Percentiles rank a stretch among this genome's conserved stretches.
Conservation (phyloP, 345 rosid species). For the Erodium maritimum region DNA sequence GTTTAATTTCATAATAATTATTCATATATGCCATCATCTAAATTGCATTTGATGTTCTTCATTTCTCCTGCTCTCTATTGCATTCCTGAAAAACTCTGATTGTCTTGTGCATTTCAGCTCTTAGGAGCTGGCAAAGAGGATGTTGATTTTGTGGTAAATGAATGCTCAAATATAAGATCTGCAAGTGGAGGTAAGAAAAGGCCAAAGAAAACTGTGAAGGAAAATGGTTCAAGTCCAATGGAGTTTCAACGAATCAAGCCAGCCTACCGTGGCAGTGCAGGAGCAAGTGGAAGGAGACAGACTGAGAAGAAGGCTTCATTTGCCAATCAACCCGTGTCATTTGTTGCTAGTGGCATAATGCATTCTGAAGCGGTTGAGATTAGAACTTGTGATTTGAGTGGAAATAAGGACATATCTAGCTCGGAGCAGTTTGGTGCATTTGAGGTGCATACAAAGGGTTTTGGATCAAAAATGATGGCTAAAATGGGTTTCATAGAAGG, state of each 20-base stretch:
- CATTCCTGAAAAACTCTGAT: background rate
- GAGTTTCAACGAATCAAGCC: slow-evolving; percentile 6
- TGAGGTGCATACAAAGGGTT: slow-evolving; percentile 86
- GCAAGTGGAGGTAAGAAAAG: slow-evolving; percentile 13
- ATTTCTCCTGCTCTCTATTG: background rate
- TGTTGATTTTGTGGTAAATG: slow-evolving; percentile 38
- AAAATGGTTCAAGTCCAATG: background rate
- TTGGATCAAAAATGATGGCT: slow-evolving; percentile 48
- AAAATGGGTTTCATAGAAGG: slow-evolving; percentile 31
- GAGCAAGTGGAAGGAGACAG: slow-evolving; percentile 23
- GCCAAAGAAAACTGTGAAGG: slow-evolving; percentile 6
- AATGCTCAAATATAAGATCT: slow-evolving; percentile 29
- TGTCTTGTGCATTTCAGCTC: slow-evolving; percentile 33
- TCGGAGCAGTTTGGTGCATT: slow-evolving; percentile 51
- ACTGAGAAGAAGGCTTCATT: slow-evolving; percentile 31
- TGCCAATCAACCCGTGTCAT: slow-evolving; percentile 68
- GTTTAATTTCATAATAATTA: slow-evolving; percentile 14
- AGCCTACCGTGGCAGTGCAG: slow-evolving; percentile 12
- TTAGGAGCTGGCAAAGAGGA: slow-evolving; percentile 61
- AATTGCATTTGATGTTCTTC: background rate
- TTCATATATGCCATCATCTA: background rate
- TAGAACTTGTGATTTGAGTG: slow-evolving; percentile 7
- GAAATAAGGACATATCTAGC: slow-evolving; percentile 13
- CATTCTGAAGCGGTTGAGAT: slow-evolving; percentile 36
- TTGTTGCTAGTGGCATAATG: slow-evolving; percentile 61